Base-by-base conservation (phyloP, 108 stramenopile species). In the Pelagomonas calceolata region DNA sequence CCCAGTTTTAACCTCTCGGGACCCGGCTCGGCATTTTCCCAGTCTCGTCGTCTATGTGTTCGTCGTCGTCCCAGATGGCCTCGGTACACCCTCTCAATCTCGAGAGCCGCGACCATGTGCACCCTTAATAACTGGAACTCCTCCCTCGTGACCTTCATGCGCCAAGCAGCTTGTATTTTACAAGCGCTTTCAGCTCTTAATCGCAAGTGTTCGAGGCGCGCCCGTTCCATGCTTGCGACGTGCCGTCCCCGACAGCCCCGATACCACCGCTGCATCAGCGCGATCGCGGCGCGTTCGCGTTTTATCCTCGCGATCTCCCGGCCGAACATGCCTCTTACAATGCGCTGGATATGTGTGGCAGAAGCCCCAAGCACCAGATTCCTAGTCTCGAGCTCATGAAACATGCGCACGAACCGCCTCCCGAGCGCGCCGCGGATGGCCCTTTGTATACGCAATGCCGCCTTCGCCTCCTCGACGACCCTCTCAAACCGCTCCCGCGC, bases 1-100 rank as follows among this genome's bases (percentile, higher is more conserved):
- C 85, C 85, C 4, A 86, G 65, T 67, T 81, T 73, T 29, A 86
- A 66, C 36, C 85, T 76, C 66, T 85, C 78, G 30, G 85, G 77
- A 18, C 85, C 85, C 26, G 85, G 85, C 44, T 73, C 74, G 34
- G 85, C 76, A 33, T 66, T 75, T 43, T 83, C 80, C 84, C 84
- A 84, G 45, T 75, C 60, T 63, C 78, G 65, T 68, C 65, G 68
- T 29, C 84, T 34, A 34, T 37, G 33, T 7, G 74, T 36, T 36
- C n/a, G 68, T 32, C 75, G 68, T 9, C 78, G 43, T 12, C 82
- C 82, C 33, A 83, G 66, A 36, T 81, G 78, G 21, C 82, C 82
- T 12, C 80, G 34, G 74, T 78, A 79, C 18, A 74, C 12, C 43
- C 79, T 45, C 69, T 84, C 80, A 39, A 84, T 74, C 63, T 67